These are phyloP conservation scores for Ogataea thermomethanolica DNA, from an alignment of 805 yeast species.

Conservation along the genomic window DNA sequence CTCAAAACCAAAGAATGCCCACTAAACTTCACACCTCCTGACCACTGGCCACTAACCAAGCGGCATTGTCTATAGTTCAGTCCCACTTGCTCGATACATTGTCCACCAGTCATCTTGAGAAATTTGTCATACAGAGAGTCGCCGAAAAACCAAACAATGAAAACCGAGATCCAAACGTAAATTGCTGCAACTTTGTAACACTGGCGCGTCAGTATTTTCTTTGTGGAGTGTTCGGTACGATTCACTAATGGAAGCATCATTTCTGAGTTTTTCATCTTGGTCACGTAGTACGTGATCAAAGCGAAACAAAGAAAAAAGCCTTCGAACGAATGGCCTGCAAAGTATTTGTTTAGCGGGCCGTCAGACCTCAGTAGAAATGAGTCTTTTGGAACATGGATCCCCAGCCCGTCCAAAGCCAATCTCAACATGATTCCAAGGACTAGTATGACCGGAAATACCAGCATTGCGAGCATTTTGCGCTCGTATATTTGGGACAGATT, in stretches of 20 bases:
- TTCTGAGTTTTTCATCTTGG: conserved; percentile 6
- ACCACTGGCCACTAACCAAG: conserved; percentile 29
- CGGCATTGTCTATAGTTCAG: conserved; percentile 24
- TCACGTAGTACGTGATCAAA: conserved; percentile 9
- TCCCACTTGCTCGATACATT: conserved; percentile 28
- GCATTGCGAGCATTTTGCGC: conserved; percentile 2
- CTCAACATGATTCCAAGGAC: conserved; percentile 12
- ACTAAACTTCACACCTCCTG: conserved; percentile 39
- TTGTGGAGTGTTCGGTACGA: not conserved
- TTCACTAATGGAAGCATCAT: conserved; percentile 3
- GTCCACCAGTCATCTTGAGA: conserved; percentile 38
- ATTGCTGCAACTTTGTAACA: conserved; percentile 18
- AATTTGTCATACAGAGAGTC: conserved; percentile 33
- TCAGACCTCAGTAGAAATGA: conserved; percentile 20
- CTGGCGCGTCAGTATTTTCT: conserved; percentile 11
- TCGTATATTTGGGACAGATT: not conserved
- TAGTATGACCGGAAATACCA: conserved; percentile 17
- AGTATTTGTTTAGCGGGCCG: conserved; percentile 25
- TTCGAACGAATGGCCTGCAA: conserved; percentile 33
- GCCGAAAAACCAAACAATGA: conserved; percentile 35
- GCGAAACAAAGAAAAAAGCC: conserved; percentile 16
- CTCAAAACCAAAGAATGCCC: conserved; percentile 41
- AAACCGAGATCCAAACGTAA: conserved; percentile 19
- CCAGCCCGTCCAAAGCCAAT: not conserved
- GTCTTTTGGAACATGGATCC: conserved; percentile 4